Conservation (phyloP, 129 eudicot genomes). For the Kitagawia praeruptora region DNA sequence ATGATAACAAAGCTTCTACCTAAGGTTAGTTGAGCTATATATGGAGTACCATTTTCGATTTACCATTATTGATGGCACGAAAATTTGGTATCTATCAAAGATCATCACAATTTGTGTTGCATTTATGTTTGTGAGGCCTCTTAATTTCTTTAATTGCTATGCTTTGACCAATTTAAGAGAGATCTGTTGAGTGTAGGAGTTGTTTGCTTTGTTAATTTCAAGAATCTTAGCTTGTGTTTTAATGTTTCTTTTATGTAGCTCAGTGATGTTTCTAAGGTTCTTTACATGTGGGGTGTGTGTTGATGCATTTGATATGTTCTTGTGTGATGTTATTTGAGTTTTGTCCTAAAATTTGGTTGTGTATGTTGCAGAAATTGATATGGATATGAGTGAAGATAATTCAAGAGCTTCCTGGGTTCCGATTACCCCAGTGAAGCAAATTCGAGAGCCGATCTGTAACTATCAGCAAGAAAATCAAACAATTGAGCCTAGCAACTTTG, state of each 20-base stretch:
- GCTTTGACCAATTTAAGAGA: slow-evolving; percentile 15
- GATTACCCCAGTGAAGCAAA: slow-evolving; percentile 52
- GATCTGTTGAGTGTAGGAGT: slow-evolving; percentile 28
- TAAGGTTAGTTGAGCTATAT: background rate
- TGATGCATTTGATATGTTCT: background rate
- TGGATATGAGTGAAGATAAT: slow-evolving; percentile 35
- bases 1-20: background rate
- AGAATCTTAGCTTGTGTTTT: background rate
- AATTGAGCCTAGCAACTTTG: slow-evolving; percentile 8
- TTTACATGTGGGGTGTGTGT: background rate
- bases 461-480: slow-evolving; percentile 19
- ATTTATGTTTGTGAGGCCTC: background rate
- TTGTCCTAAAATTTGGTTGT: background rate
- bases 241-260: background rate
- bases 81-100: background rate
- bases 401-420: slow-evolving; percentile 46
- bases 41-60: background rate
- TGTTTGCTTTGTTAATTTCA: background rate
- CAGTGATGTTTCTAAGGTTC: background rate
- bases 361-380: slow-evolving; percentile 13
- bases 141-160: slow-evolving; percentile 6
- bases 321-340: slow-evolving; percentile 6
- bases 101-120: slow-evolving; percentile 8
- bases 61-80: background rate
- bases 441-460: slow-evolving; percentile 15